phyloP scores from a whole-genome alignment of 2,329 filamentous ascomycete genomes.

The Penicillium sp. region DNA sequence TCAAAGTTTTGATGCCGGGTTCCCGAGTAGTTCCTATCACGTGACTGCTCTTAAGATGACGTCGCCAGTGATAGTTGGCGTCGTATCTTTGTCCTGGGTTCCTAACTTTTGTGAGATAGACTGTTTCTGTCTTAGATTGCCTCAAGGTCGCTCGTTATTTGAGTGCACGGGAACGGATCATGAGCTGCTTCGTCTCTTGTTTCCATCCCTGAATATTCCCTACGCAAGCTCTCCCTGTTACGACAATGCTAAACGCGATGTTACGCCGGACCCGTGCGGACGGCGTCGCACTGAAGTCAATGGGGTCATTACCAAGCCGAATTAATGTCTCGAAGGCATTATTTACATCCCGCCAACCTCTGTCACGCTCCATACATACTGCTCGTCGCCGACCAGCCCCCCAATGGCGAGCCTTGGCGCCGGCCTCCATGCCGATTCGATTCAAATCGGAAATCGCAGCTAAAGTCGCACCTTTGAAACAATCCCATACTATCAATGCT shows the following conservation, averaged over 20 bases:
- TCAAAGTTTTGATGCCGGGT: constrained; percentile 1
- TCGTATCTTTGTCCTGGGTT: background rate
- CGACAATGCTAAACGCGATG: constrained; percentile 31
- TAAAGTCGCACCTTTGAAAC: constrained; percentile 18
- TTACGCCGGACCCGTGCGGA: constrained; percentile 32
- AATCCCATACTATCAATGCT: constrained; percentile 48
- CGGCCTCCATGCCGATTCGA: constrained; percentile 29
- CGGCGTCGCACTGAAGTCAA: constrained; percentile 27
- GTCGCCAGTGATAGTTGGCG: constrained; percentile 1
- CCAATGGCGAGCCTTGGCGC: constrained; percentile 22
- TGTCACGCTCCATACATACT: constrained; percentile 24
- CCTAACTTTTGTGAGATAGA: background rate
- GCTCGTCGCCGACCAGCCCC: constrained; percentile 19
- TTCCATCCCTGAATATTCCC: constrained; percentile 11
- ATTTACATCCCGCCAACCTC: constrained; percentile 10
- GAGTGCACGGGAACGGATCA: constrained; percentile 5
- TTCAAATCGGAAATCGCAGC: constrained; percentile 32
- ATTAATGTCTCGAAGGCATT: constrained; percentile 17
- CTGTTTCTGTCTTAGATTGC: constrained; percentile 2
- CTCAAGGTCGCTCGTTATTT: constrained; percentile 4
- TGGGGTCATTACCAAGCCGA: constrained; percentile 23
- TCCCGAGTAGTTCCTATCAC: constrained; percentile 8
- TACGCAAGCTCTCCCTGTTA: constrained; percentile 6
- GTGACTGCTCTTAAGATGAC: constrained; percentile 13
- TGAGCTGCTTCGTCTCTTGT: constrained; percentile 9